These are phyloP conservation scores for Diaporthe sp. DNA, from an alignment of 2,329 filamentous ascomycete genomes.

Conservation along the genomic window DNA sequence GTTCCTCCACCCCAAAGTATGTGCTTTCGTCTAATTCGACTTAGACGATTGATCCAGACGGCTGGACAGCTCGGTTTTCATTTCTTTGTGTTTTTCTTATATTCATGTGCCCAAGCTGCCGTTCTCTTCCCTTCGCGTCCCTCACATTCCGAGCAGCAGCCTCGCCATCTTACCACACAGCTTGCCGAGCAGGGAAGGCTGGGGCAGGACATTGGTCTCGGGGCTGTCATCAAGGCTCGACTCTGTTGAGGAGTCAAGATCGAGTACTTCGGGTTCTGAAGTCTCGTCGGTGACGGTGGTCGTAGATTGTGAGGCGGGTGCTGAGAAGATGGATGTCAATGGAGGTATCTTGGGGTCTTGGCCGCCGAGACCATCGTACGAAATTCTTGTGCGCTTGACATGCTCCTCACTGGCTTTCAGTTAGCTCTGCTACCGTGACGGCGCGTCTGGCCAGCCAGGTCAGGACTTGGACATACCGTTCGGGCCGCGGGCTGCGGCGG, in stretches of 20 bases:
- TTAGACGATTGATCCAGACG: background rate
- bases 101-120: background rate
- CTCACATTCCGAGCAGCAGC: conserved; percentile 12
- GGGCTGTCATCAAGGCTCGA: background rate
- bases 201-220: background rate
- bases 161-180: conserved; percentile 14
- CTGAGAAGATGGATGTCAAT: background rate
- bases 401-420: conserved; percentile 14
- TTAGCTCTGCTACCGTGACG: background rate
- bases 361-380: conserved; percentile 10
- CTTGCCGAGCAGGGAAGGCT: background rate
- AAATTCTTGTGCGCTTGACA: conserved; percentile 32
- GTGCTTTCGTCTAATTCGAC: background rate
- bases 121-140: background rate
- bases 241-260: background rate
- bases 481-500: conserved; percentile 1
- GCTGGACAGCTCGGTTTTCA: background rate
- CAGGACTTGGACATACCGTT: conserved; percentile 19
- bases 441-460: background rate
- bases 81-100: background rate
- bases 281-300: background rate
- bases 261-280: background rate
- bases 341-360: background rate
- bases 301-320: background rate
- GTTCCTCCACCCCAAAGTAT: too few species aligned